Evolutionary conservation across 371 early-diverging fungal species (phyloP), one percentile per base, ranked within the genome.

Genomic region (Blakeslea trispora): DNA sequence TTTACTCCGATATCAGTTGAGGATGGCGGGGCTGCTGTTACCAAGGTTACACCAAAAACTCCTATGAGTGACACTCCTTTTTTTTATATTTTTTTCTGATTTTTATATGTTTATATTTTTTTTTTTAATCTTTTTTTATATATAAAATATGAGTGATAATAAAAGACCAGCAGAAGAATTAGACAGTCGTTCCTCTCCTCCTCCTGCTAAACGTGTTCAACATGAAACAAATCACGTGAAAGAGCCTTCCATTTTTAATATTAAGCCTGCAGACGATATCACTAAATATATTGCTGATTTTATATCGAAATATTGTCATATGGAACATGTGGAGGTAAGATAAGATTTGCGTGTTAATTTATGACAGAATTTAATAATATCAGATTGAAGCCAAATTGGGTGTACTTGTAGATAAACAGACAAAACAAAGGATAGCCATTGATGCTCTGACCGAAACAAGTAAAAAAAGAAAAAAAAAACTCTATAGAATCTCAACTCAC

Each of bases 351-450:
- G n/a, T n/a, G n/a, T n/a, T n/a, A n/a, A n/a, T n/a, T n/a, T n/a
- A n/a, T n/a, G n/a, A n/a, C n/a, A n/a, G n/a, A n/a, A n/a, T n/a
- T n/a, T n/a, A n/a, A n/a, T n/a, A n/a, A n/a, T n/a, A 19, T 34
- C 55, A 89, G 89, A 91, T 93, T 55, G 93, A 93, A 64, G 92
- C 89, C 15, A 93, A 93, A 64, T 67, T 93, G 18, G 93, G 93
- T 15, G 51, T 78, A 19, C 66, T 93, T 39, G 64, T 90, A 5
- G 90, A 90, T 59, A 89, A 80, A 53, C 63, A 63, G 18, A 82
- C 83, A 4, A 55, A 71, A 0, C 60, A 72, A 47, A 81, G 93
- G 28, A 65, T 91, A 15, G 57, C 61, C n/a, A 65, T 91, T 21
- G 83, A 81, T 2, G 83, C 88, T 15, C 34, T 59, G 24, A 85